Evolutionary conservation across 2,329 filamentous ascomycete genomes (phyloP).

Genomic region (Simplicillium sp.): DNA sequence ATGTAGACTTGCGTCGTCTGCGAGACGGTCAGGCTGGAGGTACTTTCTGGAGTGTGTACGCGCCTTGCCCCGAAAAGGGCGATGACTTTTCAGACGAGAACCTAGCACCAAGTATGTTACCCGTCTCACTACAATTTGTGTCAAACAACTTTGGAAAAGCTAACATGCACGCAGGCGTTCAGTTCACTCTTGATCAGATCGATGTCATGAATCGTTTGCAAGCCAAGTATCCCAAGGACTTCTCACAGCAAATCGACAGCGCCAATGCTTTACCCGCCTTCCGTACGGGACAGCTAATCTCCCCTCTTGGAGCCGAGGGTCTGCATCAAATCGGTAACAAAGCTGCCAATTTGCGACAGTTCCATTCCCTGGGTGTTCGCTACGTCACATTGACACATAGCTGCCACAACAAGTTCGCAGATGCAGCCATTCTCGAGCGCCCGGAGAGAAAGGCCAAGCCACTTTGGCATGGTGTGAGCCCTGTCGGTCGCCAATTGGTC

Average conservation of each 20-base stretch:
- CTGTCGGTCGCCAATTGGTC: slow-evolving; percentile 58
- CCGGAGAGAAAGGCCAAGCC: slow-evolving; percentile 43
- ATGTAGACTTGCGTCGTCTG: slow-evolving; percentile 75
- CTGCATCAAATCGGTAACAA: slow-evolving; percentile 91
- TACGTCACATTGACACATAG: slow-evolving; percentile 90
- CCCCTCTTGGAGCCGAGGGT: slow-evolving; percentile 74
- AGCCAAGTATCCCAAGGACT: slow-evolving; percentile 54
- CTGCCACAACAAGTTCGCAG: slow-evolving; percentile 83
- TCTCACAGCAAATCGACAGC: slow-evolving; percentile 55
- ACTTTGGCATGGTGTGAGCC: slow-evolving; percentile 63
- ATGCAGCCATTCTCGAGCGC: slow-evolving; percentile 61
- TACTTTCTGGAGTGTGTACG: slow-evolving; percentile 88
- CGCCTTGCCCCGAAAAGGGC: slow-evolving; percentile 63
- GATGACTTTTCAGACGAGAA: slow-evolving; percentile 65
- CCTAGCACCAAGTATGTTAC: slow-evolving; percentile 52
- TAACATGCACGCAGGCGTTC: slow-evolving; percentile 37
- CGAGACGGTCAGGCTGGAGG: slow-evolving; percentile 65
- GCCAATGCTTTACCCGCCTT: slow-evolving; percentile 54
- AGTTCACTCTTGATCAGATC: slow-evolving; percentile 63
- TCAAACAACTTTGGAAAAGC: background rate
- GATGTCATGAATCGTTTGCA: slow-evolving; percentile 61
- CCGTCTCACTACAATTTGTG: background rate
- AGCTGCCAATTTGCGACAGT: slow-evolving; percentile 63
- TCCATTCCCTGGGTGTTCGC: slow-evolving; percentile 68
- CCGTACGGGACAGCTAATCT: slow-evolving; percentile 56